Evolutionary conservation across 2,329 filamentous ascomycete genomes (phyloP), one percentile per base, ranked within the genome.

Genomic region (Stagonosporopsis vannaccii): DNA sequence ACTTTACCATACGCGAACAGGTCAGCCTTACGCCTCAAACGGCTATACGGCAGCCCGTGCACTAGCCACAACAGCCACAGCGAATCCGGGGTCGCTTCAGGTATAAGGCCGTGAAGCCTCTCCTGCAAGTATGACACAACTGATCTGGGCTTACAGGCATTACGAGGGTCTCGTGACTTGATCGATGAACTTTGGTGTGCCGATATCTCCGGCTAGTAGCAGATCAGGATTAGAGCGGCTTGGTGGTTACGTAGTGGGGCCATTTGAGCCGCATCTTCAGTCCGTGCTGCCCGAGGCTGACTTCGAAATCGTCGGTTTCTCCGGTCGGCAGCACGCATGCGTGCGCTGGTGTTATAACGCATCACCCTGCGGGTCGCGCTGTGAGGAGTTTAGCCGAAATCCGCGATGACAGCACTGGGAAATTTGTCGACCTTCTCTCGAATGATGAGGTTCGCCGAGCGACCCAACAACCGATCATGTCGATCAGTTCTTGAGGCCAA

Each of bases 1-100:
- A 48, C 33, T 52, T 52, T 40, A 51, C 32, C 58, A 40, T 51
- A 42, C 48, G 30, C 43, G 40, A 57, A 30, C 43, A 51, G 55
- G 61, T 62, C 58, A 64, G 65, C 65, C 65, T 69, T 66, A 60
- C 61, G 59, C 58, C 60, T 56, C 58, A 61, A 47, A 48, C 54
- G 57, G 56, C 40, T 51, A 58, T 54, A 7, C 63, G 63, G 54
- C 42, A 59, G 62, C 41, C 61, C 61, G 67, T 69, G 67, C 65
- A 65, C 61, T 55, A 66, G 63, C 65, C 63, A 67, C 65, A 57
- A 19, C 51, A 61, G 65, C 65, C 65, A 68, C 65, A 67, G 49
- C 65, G 63, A 69, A 68, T 69, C 65, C 57, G 56, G 42, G 43
- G 32, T 28, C 56, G 35, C 30, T 28, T 46, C 20, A 39, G 26